These are phyloP conservation scores for Entomortierella parvispora DNA, from an alignment of 192 early-diverging fungal species.

Conservation along the genomic window DNA sequence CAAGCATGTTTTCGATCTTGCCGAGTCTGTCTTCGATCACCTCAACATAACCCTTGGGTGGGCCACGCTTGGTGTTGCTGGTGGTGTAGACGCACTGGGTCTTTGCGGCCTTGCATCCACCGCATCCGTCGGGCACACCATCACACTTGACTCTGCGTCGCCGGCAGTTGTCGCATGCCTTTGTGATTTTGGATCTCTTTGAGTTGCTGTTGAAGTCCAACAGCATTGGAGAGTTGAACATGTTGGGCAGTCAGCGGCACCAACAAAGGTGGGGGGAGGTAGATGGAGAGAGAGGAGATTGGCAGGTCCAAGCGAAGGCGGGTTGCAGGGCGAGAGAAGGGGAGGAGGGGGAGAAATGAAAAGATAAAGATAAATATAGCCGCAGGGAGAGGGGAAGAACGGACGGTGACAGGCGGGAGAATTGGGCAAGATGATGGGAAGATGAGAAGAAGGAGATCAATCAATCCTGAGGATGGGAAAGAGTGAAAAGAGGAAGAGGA, in stretches of 20 bases:
- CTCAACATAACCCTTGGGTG: slow-evolving; percentile 79
- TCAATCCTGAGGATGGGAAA: neutral
- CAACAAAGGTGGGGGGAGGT: neutral
- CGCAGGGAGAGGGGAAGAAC: neutral
- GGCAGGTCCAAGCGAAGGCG: neutral
- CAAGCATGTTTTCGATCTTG: slow-evolving; percentile 68
- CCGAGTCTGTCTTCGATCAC: slow-evolving; percentile 72
- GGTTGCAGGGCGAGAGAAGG: neutral
- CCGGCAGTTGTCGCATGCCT: slow-evolving; percentile 70
- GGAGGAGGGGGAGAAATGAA: neutral
- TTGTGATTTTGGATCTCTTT: slow-evolving; percentile 55
- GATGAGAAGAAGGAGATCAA: neutral
- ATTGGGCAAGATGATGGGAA: neutral
- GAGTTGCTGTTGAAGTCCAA: slow-evolving; percentile 43
- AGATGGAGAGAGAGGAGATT: neutral
- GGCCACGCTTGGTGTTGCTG: slow-evolving; percentile 75
- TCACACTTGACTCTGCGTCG: slow-evolving; percentile 79
- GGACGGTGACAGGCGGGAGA: neutral
- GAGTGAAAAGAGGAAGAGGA: neutral
- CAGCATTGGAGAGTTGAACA: slow-evolving; percentile 49
- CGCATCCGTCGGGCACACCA: slow-evolving; percentile 66
- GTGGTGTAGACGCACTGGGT: slow-evolving; percentile 71
- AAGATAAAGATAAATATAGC: neutral
- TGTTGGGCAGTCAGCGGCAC: slow-evolving; percentile 2
- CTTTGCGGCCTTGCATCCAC: slow-evolving; percentile 68